A percentile compares a stretch with the other conserved stretches of the same genome.
These are phyloP conservation scores for Vanrija pseudolonga DNA, from an alignment of 1,284 basidiomycete species.

Conservation along the genomic window DNA sequence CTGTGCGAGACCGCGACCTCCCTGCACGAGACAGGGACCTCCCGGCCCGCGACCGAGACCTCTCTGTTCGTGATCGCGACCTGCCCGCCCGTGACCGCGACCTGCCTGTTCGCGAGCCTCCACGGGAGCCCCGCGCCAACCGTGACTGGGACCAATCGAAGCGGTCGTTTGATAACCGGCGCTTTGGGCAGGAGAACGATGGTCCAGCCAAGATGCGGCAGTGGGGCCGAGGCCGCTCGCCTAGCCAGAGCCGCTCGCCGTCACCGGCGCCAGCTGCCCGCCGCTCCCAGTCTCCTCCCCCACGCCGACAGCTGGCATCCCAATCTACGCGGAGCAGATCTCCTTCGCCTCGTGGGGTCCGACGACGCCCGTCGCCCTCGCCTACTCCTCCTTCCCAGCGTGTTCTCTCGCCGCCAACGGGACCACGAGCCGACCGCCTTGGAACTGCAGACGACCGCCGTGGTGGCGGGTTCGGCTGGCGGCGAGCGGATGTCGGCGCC, in stretches of 20 bases:
- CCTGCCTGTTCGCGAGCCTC: not conserved
- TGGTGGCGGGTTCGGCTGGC: too few relatives aligned
- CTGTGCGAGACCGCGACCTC: too few relatives aligned
- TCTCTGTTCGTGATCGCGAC: too few relatives aligned
- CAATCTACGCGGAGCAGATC: not conserved
- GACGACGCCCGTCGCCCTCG: not conserved
- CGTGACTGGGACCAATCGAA: not conserved
- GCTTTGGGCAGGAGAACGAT: not conserved
- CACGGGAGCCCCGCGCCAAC: not conserved
- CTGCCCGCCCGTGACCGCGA: not conserved
- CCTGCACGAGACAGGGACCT: too few relatives aligned
- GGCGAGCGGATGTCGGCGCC: too few relatives aligned
- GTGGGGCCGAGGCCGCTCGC: slow-evolving; percentile 7
- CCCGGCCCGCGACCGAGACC: too few relatives aligned
- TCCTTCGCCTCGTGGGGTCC: not conserved
- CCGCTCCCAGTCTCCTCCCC: not conserved
- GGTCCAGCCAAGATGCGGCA: slow-evolving; percentile 16
- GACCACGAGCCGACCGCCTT: too few relatives aligned
- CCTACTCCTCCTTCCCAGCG: not conserved
- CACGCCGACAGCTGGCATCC: not conserved
- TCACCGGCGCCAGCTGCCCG: not conserved
- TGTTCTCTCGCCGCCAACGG: not conserved
- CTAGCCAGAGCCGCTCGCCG: too few relatives aligned
- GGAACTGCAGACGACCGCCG: too few relatives aligned
- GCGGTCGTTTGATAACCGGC: not conserved